Percentiles rank a stretch among this genome's conserved stretches.
Evolutionary conservation across 768 basidiomycete genomes (phyloP).

Genomic region (Russula lepida): DNA sequence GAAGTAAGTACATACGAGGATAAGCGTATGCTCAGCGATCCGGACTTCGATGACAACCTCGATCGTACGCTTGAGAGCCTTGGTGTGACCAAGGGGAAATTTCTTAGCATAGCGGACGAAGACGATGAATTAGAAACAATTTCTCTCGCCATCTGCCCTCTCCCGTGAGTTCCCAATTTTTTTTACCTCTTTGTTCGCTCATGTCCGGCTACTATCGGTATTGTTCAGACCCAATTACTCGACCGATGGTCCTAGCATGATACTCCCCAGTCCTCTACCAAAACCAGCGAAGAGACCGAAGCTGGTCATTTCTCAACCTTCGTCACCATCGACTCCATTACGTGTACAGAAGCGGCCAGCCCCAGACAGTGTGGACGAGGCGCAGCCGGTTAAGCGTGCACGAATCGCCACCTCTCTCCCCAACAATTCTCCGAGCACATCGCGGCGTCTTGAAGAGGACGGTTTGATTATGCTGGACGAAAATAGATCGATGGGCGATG

Average conservation of each 20-base stretch:
- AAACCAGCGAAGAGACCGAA: conserved; percentile 39
- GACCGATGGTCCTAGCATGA: conserved; percentile 41
- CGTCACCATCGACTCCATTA: conserved; percentile 37
- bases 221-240: conserved; percentile 47
- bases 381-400: conserved; percentile 50
- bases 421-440: conserved; percentile 51
- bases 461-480: conserved; percentile 62
- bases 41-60: conserved; percentile 88
- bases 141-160: conserved; percentile 53
- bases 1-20: conserved; percentile 74
- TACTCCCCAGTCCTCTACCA: conserved; percentile 61
- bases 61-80: conserved; percentile 75
- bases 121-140: conserved; percentile 70
- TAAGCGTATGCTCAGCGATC: conserved; percentile 78
- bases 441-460: conserved; percentile 59
- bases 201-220: background rate
- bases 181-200: background rate
- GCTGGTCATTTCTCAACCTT: conserved; percentile 27
- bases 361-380: conserved; percentile 46
- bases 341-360: conserved; percentile 47
- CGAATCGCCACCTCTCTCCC: conserved; percentile 27
- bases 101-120: conserved; percentile 84
- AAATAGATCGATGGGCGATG: conserved; percentile 42
- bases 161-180: conserved; percentile 50
- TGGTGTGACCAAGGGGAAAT: conserved; percentile 74